Evolutionary conservation across 768 basidiomycete genomes (phyloP).

Genomic region (Lentinula lateritia): DNA sequence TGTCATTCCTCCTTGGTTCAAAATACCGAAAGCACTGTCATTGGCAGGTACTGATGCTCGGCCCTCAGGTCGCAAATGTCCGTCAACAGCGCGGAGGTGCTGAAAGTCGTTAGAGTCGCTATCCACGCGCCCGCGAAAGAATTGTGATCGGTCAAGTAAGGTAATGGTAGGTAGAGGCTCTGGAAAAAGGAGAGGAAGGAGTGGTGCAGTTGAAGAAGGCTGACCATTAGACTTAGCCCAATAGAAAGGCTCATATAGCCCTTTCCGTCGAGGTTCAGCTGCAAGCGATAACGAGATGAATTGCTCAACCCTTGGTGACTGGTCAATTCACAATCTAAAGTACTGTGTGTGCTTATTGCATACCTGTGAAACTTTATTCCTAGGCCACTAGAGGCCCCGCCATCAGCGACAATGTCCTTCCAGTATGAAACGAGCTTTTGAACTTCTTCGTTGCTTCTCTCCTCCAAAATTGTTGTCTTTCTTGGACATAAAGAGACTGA

Average conservation of each 20-base stretch:
- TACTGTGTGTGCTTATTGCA: slow-evolving; percentile 16
- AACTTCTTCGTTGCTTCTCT: slow-evolving; percentile 33
- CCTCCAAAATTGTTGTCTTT: slow-evolving; percentile 29
- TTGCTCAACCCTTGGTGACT: slow-evolving; percentile 52
- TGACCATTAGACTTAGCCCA: slow-evolving; percentile 43
- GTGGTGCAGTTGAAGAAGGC: slow-evolving; percentile 35
- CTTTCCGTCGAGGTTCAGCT: slow-evolving; percentile 68
- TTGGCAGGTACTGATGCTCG: slow-evolving; percentile 21
- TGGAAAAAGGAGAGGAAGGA: slow-evolving; percentile 68
- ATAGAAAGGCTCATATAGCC: slow-evolving; percentile 72
- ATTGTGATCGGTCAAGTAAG: slow-evolving; percentile 60
- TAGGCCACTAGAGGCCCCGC: slow-evolving; percentile 33
- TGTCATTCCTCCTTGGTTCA: slow-evolving; percentile 57
- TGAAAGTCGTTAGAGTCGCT: slow-evolving; percentile 62
- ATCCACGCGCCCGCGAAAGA: slow-evolving; percentile 66
- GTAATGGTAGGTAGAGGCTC: slow-evolving; percentile 65
- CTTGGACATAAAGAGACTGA: slow-evolving; percentile 49
- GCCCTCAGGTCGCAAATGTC: slow-evolving; percentile 34
- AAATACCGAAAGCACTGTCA: slow-evolving; percentile 23
- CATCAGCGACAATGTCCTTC: slow-evolving; percentile 40
- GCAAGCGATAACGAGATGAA: slow-evolving; percentile 76
- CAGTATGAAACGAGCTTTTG: slow-evolving; percentile 51
- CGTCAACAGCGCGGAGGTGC: slow-evolving; percentile 47
- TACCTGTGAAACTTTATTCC: slow-evolving; percentile 61
- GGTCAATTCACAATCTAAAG: slow-evolving; percentile 4